Evolutionary conservation across 176 grass and related monocot genomes (phyloP), one percentile per base, ranked within the genome.

Genomic region (Secale cereale): DNA sequence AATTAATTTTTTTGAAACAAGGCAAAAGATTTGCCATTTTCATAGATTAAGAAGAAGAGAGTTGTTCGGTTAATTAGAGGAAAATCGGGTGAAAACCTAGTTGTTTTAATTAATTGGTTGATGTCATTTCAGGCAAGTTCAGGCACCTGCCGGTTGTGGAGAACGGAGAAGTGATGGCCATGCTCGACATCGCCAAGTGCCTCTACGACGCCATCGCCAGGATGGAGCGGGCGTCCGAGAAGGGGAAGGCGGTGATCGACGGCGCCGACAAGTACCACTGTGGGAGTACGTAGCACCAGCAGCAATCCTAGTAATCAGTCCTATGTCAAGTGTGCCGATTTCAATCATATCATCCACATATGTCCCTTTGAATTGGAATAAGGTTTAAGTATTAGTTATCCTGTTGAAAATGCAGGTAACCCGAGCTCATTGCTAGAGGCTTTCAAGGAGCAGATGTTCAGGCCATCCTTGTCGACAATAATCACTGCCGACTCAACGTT

Each of bases 91-190:
- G 33, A 35, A 35, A 35, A 35, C 33, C 33, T 35, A 35, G n/a
- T n/a, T n/a, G n/a, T n/a, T n/a, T n/a, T 37, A 43, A 41, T 15
- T 71, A 11, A 23, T 6, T 68, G 17, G 1, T 68, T 5, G 10
- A 3, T 26, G 36, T 43, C 26, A 39, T 75, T 76, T 59, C 85
- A 95, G 93, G 94, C 11, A 94, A 94, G 70, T 97, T 97, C 67
- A 89, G 92, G 64, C 94, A 97, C 79, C 60, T 97, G 25, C 90
- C 92, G 16, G 92, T 97, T 77, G 94, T 97, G 83, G 94, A 97
- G 70, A 97, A 94, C 65, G 94, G 94, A 36, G 94, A 94, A 78
- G 94, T 97, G 11, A 85, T 97, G 64, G 94, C 94, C 63, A 86
- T 94, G 64, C 86, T 97, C 59, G 92, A 97, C 84, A 97, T 97